Evolutionary conservation across 768 basidiomycete species (phyloP), one percentile per base, ranked within the genome.

Genomic region (Tulasnella sp.): DNA sequence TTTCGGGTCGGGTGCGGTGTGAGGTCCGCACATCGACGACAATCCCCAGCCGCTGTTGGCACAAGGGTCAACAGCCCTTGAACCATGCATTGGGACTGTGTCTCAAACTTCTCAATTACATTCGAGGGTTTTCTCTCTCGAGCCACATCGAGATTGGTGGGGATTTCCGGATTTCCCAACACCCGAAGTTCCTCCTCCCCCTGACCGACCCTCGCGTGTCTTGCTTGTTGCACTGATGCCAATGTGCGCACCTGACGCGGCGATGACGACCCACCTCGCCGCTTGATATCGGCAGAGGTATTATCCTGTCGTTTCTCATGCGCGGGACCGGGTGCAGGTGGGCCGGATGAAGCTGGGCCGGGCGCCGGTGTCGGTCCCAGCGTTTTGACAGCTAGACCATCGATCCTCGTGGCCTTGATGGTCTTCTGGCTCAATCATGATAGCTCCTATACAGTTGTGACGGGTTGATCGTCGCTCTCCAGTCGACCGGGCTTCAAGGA

Each of bases 131-230:
- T 68, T 14, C 6, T 5, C 9, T 34, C n/a, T 21, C 14, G 62
- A 68, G 62, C 5, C 62, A 68, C 62, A 27, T 3, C n/a, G 27
- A 58, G 8, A 31, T n/a, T n/a, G n/a, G 56, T 58, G 31, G 62
- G 31, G 62, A 68, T 68, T 31, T 27, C 62, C 62, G 62, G 19
- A 7, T 68, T 68, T 27, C 27, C 3, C 31, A 2, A 5, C 58
- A 62, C 27, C 62, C 62, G 62, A 68, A 68, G 62, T 68, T 36
- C 39, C 39, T 24, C 56, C 62, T 31, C 31, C 62, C 62, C 62
- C 62, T 68, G 62, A 14, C 62, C 62, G 62, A 36, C 62, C 62
- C 62, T 68, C 62, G 62, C 34, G 62, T 68, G 62, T 68, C 62
- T 68, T 68, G 62, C 36, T 34, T 68, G 31, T 27, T 68, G 16